phyloP scores from a whole-genome alignment of 2,329 filamentous ascomycete genomes.

The Phoma sp. region DNA sequence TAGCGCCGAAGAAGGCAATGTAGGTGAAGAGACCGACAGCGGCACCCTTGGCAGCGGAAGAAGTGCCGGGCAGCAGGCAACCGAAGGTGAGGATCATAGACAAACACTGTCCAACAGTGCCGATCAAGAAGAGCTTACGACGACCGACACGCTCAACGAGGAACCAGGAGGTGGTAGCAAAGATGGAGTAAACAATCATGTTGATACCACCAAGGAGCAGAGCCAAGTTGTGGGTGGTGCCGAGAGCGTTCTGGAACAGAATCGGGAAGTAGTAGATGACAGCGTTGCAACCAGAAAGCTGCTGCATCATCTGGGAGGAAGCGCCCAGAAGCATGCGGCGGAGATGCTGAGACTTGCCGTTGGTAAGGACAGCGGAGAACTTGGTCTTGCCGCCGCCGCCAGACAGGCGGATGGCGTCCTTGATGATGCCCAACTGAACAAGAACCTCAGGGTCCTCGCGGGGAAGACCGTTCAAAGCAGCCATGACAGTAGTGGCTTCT shows the following conservation, averaged over 20 bases:
- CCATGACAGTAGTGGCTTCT: conserved; percentile 57
- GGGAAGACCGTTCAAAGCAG: conserved; percentile 54
- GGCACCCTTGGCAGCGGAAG: conserved; percentile 53
- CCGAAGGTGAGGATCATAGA: conserved; percentile 52
- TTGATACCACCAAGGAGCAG: conserved; percentile 58
- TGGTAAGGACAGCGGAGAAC: conserved; percentile 62
- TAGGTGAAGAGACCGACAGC: conserved; percentile 71
- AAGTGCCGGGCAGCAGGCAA: conserved; percentile 48
- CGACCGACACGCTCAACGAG: conserved; percentile 67
- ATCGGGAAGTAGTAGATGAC: conserved; percentile 56
- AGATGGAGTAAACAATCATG: conserved; percentile 63
- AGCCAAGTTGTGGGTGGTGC: conserved; percentile 51
- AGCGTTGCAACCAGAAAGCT: conserved; percentile 51
- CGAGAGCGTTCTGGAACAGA: conserved; percentile 59
- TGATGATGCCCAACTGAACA: conserved; percentile 66
- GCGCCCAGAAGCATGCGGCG: conserved; percentile 66
- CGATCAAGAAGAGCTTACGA: conserved; percentile 52
- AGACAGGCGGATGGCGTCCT: conserved; percentile 57
- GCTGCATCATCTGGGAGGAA: conserved; percentile 68
- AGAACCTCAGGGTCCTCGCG: conserved; percentile 62
- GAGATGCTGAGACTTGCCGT: conserved; percentile 69
- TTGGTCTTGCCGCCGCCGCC: conserved; percentile 48
- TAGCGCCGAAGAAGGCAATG: conserved; percentile 72
- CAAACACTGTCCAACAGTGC: conserved; percentile 59
- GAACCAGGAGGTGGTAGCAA: conserved; percentile 67